Base-by-base conservation (phyloP, 139 green algal genomes). In the Chlamydomonas eustigma region DNA sequence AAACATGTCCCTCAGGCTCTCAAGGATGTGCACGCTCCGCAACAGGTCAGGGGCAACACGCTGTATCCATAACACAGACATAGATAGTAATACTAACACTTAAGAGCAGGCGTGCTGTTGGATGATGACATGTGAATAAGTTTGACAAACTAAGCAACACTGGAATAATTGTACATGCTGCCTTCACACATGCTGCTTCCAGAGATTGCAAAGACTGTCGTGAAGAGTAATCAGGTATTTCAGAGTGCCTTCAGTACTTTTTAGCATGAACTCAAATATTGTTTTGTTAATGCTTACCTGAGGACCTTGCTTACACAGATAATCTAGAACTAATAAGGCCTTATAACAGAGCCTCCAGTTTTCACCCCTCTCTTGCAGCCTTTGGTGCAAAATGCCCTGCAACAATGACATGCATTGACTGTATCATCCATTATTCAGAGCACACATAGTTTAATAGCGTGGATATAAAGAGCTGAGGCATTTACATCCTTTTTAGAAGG, bases 341-440 rank as follows among this genome's bases (percentile, higher is more conserved):
- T 97, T 97, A 85, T 97, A 97, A 44, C 93, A 92, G 38, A 97
- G 88, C 24, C 93, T 79, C 93, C 93, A 97, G 78, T 93, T 91
- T 31, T 97, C 90, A 6, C 81, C 89, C 3, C 74, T 77, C 77
- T 95, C 90, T 32, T 90, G 76, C 50, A 97, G 71, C 0, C 93
- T 77, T 44, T 76, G 71, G 44, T 50, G 74, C 64, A 80, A 32
- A 24, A 74, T 69, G 64, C 4, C 65, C 52, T 68, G 52, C 44
- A 12, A 28, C 44, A 18, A 12, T 6, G 28, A 24, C 32, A 58
- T 12, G 44, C 44, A 58, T 58, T 12, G 44, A 58, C 18, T 12
- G 44, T 12, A 18, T 18, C 18, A 58, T 28, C 44, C 44, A 28
- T 12, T 58, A 58, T 18, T 58, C 12, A 58, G 18, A 12, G 12